These are phyloP conservation scores for Trebouxia gelatinosa DNA, from an alignment of 163 green algal genomes.

Conservation along the genomic window DNA sequence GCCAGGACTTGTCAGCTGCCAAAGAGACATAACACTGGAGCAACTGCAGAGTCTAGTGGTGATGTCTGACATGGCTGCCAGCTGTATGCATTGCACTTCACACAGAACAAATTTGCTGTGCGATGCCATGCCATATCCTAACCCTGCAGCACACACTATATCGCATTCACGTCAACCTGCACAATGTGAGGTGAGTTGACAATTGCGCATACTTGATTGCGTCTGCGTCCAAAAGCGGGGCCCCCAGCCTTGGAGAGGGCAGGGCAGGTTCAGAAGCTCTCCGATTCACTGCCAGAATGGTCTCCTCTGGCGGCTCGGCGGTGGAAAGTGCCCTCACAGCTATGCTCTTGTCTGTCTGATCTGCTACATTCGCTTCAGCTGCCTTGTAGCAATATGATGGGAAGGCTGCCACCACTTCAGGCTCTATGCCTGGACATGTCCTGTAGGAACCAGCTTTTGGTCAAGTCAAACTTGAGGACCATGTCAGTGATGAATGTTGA, in stretches of 20 bases:
- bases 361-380: background rate
- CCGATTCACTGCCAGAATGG: background rate
- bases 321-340: background rate
- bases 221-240: background rate
- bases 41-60: no score
- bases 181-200: background rate
- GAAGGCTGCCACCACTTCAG: slow-evolving; percentile 3
- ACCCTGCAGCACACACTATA: background rate
- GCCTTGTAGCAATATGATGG: slow-evolving; percentile 7
- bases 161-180: background rate
- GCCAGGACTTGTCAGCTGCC: no score
- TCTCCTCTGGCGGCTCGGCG: background rate
- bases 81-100: background rate
- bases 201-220: slow-evolving; percentile 5
- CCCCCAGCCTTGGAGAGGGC: background rate
- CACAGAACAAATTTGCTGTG: background rate
- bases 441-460: no score
- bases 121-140: background rate
- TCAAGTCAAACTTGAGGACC: no score
- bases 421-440: slow-evolving; percentile 29
- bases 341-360: background rate
- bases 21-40: no score
- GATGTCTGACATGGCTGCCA: background rate
- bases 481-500: no score
- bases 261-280: background rate